Conservation (phyloP, 1,284 basidiomycete species). For the Wallemia ichthyophaga region DNA sequence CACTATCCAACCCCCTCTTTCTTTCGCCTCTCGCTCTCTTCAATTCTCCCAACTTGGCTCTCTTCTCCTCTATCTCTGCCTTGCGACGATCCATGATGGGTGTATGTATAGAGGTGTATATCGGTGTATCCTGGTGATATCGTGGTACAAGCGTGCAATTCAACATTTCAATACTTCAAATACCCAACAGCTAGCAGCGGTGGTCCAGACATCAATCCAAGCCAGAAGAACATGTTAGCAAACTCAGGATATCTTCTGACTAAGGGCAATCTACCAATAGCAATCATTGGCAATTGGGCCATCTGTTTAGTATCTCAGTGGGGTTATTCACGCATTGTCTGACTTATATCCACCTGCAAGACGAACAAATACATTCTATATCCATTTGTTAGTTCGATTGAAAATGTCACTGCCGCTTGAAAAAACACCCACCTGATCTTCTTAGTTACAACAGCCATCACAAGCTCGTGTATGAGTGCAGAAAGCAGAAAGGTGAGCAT, state of each 20-base stretch:
- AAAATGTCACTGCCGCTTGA: not conserved
- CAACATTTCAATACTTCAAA: slow-evolving; percentile 4
- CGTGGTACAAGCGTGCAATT: not conserved
- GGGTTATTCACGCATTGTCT: not conserved
- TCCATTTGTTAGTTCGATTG: not conserved
- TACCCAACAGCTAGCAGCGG: slow-evolving; percentile 64
- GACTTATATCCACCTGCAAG: slow-evolving; percentile 22
- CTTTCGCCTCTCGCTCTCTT: slow-evolving; percentile 38
- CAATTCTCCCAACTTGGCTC: slow-evolving; percentile 56
- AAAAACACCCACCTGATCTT: slow-evolving; percentile 32
- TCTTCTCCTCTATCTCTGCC: slow-evolving; percentile 73
- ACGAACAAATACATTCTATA: slow-evolving; percentile 40
- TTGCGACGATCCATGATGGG: slow-evolving; percentile 17
- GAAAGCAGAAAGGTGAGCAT: slow-evolving; percentile 71
- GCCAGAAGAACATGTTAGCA: slow-evolving; percentile 57
- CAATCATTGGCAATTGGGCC: slow-evolving; percentile 70
- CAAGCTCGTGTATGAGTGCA: slow-evolving; percentile 67
- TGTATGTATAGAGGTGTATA: not conserved
- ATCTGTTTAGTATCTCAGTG: slow-evolving; percentile 24
- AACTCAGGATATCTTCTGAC: slow-evolving; percentile 49
- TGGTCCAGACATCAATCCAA: slow-evolving; percentile 53
- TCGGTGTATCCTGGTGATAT: too few relatives aligned
- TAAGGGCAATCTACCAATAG: slow-evolving; percentile 38
- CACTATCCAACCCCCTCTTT: slow-evolving; percentile 19
- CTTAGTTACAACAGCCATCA: slow-evolving; percentile 83